Evolutionary conservation across 2,329 filamentous ascomycete species (phyloP), one percentile per base, ranked within the genome.

Genomic region (Drechslera avenae): DNA sequence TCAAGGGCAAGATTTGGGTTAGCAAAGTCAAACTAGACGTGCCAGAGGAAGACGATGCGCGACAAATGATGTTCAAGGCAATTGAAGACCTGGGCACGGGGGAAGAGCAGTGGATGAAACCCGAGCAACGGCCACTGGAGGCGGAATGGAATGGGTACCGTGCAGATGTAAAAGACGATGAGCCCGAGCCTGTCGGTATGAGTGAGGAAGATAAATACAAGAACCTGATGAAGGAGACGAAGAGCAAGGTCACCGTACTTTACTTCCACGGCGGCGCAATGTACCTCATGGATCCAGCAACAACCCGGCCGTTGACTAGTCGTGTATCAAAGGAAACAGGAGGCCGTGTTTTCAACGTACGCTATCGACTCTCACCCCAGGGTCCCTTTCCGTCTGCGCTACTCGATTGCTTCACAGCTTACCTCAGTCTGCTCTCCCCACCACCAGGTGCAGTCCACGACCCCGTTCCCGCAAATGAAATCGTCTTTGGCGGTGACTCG

Each of bases 1-100:
- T 95, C 66, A 91, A 90, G 68, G 91, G 91, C 3, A 83, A 83
- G 36, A 85, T 94, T 58, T 97, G 92, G 92, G 80, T 96, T 18
- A 87, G 86, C 63, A 88, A 84, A 46, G 86, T 89, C 34, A 83
- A 81, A 0, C 76, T 90, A 13, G 82, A 84, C 0, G 75, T 76
- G 2, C 88, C 86, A 0, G 77, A 83, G 0, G 79, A 80, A 67
- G 63, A 82, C 36, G 75, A 78, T 34, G 52, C 62, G 1, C 75
- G 82, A n/a, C 79, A 87, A 35, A 78, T 80, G 1, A 66, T 91
- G 19, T 75, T 85, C 56, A 74, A 75, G 23, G 82, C 81, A 3
- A 83, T 91, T 36, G 76, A 83, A 18, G 77, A 76, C 1, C 69
- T 88, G 69, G 78, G 76, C 42, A 72, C 75, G 1, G 73, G 71